Base-by-base conservation (phyloP, 106 monocot species). In the Apostasia ramifera region DNA sequence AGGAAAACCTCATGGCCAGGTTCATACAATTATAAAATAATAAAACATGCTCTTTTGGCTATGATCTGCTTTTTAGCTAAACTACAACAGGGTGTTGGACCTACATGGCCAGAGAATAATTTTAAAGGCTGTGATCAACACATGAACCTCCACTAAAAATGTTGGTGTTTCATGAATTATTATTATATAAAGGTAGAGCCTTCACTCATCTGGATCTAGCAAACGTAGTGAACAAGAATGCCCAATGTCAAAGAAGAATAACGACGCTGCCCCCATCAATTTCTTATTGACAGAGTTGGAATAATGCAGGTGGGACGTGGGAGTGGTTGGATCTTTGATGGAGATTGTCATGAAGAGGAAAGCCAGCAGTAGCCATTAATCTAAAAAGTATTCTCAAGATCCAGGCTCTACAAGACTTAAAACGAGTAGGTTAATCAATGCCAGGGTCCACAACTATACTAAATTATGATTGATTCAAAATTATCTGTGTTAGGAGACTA, bases 261-360 rank as follows among this genome's bases (percentile, higher is more conserved):
- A 56, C 41, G 40, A 42, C 7, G 9, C 2, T 40, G 40, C 59
- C 1, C 9, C 9, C 38, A 59, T 59, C 59, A 59, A 40, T 59
- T 59, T 41, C 40, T 40, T 59, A 40, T 8, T 37, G 59, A n/a
- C 62, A 7, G 6, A 12, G 4, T 62, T 62, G 42, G 13, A 44
- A 63, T 42, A 45, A 63, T 63, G 6, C 14, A 56, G 55, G 53
- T 26, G 26, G 26, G 26, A 26, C 26, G 26, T 26, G 44, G 44
- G 62, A 63, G 44, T 63, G 39, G 42, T 63, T 63, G 62, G 62
- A 63, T 63, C 12, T 45, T 15, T 26, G 62, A 63, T 44, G 12
- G 62, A 12, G 43, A 63, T 44, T 63, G 8, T 63, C 62, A 44
- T 44, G 59, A 59, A 26, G 14, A 56, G 55, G 14, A 56, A 41